Base-by-base conservation (phyloP, 1,284 basidiomycete species). In the Trichosporon sp. region DNA sequence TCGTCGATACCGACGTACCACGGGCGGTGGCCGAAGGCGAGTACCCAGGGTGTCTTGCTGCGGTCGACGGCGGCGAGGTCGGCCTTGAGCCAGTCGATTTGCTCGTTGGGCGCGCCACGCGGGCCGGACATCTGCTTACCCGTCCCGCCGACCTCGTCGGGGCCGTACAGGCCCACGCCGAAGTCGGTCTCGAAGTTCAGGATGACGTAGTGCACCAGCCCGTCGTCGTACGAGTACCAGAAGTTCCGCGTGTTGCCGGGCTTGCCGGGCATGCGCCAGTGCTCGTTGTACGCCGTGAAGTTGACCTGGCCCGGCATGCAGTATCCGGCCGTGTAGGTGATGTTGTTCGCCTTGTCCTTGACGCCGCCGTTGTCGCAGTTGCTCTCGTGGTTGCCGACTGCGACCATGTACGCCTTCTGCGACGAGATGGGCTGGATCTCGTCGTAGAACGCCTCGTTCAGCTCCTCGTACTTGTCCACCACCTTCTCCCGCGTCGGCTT, bases 51-150 rank as follows among this genome's bases (percentile, higher is more conserved):
- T 1, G 79, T 81, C 61, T 78, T 71, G 16, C 19, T 68, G 32
- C 79, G 71, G 68, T 81, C 74, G 16, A 80, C 77, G 3, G 67
- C 66, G 10, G 74, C 76, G 11, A 81, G 71, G 59, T 81, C 78
- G 10, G 33, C 25, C 63, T 70, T 67, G 52, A 73, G 66, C 68
- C 68, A 73, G 33, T 72, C 65, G 54, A 71, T 67, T 66, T 73
- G 73, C 49, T 69, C 63, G 59, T 69, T 67, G 16, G 58, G 36
- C 59, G 46, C 40, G 21, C 67, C 67, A 31, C 66, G 64, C 1
- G 65, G 59, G 3, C 65, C 60, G 2, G 65, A 67, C 68, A 74
- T 69, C 34, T 69, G 63, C 60, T 69, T 70, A 37, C 68, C 69
- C 14, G 34, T 67, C 14, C 69, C 69, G 31, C 68, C 69, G 3